A percentile compares a stretch with the other conserved stretches of the same genome.
Conservation (phyloP, 495 filamentous ascomycete species). For the Mytilinidion resinicola region DNA sequence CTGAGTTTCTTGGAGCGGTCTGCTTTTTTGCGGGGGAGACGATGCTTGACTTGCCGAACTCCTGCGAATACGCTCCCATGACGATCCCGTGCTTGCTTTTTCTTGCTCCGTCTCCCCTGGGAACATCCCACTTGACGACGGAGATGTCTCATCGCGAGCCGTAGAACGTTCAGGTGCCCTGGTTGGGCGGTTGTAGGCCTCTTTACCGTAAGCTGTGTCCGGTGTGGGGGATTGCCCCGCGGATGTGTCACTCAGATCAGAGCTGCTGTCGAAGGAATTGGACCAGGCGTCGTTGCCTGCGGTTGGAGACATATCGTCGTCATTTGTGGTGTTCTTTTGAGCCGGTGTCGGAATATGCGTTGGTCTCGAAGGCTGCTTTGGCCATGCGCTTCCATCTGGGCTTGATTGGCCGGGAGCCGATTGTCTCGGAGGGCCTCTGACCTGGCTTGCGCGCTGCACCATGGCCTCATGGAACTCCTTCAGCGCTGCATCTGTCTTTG, state of each 20-base stretch:
- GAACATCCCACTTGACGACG: neutral
- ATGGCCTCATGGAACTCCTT: conserved; percentile 4
- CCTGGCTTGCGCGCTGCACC: neutral
- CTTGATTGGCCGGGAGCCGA: too few species aligned
- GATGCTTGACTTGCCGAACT: neutral
- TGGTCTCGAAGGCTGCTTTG: neutral
- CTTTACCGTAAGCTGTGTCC: neutral
- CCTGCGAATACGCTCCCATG: conserved; percentile 2
- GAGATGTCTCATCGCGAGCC: neutral
- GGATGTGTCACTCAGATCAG: neutral
- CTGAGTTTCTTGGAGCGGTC: neutral
- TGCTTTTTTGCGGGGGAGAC: neutral
- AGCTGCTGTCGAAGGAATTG: neutral
- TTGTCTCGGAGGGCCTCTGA: too few species aligned
- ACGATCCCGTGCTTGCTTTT: neutral
- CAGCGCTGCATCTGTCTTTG: conserved; percentile 2
- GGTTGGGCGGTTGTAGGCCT: neutral
- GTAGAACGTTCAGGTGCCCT: neutral
- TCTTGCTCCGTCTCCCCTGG: neutral
- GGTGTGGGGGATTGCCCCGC: neutral
- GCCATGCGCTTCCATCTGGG: too few species aligned
- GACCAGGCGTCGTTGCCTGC: conserved; percentile 1
- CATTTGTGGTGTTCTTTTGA: neutral
- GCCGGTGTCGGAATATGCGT: neutral
- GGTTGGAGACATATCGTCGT: conserved; percentile 13